Conservation (phyloP, 768 basidiomycete genomes). For the Boletus rubropictus region DNA sequence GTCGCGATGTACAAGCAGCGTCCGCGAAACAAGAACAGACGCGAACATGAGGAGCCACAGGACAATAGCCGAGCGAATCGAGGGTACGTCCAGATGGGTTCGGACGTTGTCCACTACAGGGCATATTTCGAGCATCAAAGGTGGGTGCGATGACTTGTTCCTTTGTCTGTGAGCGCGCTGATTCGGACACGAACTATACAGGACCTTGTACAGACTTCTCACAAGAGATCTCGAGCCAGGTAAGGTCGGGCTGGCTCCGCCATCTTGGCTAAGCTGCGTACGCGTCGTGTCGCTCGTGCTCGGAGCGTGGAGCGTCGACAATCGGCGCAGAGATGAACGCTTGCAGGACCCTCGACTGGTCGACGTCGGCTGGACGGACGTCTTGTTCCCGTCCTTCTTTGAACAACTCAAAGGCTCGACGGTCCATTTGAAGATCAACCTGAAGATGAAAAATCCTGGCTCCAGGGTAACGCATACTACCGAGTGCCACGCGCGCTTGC, state of each 20-base stretch:
- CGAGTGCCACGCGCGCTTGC: not conserved
- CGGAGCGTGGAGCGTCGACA: constrained; percentile 32
- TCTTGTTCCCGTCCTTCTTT: constrained; percentile 24
- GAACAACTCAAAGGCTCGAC: constrained; percentile 9
- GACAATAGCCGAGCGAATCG: constrained; percentile 44
- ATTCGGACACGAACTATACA: constrained; percentile 9
- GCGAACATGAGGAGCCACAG: constrained; percentile 3
- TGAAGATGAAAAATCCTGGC: constrained; percentile 6
- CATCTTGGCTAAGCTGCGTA: constrained; percentile 30
- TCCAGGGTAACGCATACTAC: constrained; percentile 14
- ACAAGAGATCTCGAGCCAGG: constrained; percentile 17
- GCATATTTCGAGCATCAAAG: constrained; percentile 47
- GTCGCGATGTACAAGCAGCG: constrained; percentile 37
- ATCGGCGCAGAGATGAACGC: constrained; percentile 27
- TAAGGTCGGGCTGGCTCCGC: constrained; percentile 29
- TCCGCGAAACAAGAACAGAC: constrained; percentile 29
- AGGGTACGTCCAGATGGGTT: constrained; percentile 24
- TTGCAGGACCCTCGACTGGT: constrained; percentile 30
- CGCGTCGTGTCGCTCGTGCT: constrained; percentile 35
- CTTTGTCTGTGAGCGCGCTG: not conserved
- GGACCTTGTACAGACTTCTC: constrained; percentile 31
- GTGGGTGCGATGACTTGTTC: not conserved
- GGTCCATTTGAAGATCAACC: constrained; percentile 17
- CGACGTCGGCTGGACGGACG: constrained; percentile 42
- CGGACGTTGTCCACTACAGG: constrained; percentile 26